Evolutionary conservation across 2,329 filamentous ascomycete species (phyloP), one percentile per base, ranked within the genome.

Genomic region (Neonectria ditissima): DNA sequence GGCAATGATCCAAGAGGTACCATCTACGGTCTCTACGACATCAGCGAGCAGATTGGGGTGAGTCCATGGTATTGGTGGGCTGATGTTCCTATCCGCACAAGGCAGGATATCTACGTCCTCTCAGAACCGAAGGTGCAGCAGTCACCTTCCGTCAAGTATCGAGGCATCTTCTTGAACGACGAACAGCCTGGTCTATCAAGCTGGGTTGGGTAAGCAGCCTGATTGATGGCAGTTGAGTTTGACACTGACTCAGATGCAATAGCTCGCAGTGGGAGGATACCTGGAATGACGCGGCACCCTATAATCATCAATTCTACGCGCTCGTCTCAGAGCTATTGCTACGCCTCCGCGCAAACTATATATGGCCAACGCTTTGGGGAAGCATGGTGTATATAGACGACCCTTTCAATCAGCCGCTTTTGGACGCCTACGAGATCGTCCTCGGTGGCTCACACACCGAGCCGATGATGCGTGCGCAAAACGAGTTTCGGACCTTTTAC

Each of bases 331-430:
- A 93, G 78, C 81, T 93, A 1, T 79, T 93, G 1, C 84, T 93
- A 6, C 84, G 91, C 7, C 82, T 91, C 28, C 84, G 87, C 39
- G 91, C 91, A 16, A 93, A 93, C 76, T 93, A 92, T 71, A 80
- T 93, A 53, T 93, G 91, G 91, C 91, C 91, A 0, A 86, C 90
- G 1, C 82, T 87, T 74, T 93, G 91, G 91, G 86, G 84, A 6
- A 86, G 84, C 66, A 92, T 92, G 83, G 91, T 93, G 72, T 87
- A 89, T 72, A 85, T 92, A 1, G 91, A 93, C 65, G 91, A 93
- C 72, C 81, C 86, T 3, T 81, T 84, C 30, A 93, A 89, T 69
- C 89, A 92, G 73, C 86, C 88, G 0, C 82, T 92, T 5, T 89
- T 91, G 0, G 89, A 93, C 69, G 89, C 89, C n/a, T 93, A 88